A percentile compares a stretch with the other conserved stretches of the same genome.
Conservation (phyloP, 805 yeast genomes). For the Ascoidea tarda region DNA sequence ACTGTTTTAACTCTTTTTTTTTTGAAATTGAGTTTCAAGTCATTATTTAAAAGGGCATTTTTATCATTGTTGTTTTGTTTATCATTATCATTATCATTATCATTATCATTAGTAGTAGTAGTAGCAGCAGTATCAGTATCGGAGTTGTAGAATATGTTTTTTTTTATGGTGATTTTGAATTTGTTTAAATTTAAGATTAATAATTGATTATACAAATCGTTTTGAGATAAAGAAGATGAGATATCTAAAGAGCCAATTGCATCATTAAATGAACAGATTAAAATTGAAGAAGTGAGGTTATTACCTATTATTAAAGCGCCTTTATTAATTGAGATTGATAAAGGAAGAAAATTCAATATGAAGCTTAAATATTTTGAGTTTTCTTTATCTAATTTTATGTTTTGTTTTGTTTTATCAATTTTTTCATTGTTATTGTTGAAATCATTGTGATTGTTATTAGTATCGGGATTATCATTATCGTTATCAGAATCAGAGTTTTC, state of each 20-base stretch:
- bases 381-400: conserved; percentile 3
- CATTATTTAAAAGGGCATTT: conserved; percentile 2
- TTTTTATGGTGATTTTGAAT: conserved; percentile 47
- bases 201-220: conserved; percentile 42
- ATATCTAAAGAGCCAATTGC: conserved; percentile 48
- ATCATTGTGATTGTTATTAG: neutral
- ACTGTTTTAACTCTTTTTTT: conserved; percentile 4
- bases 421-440: neutral
- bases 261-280: conserved; percentile 43
- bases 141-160: conserved; percentile 52
- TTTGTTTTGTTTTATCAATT: conserved; percentile 7
- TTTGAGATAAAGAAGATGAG: conserved; percentile 25
- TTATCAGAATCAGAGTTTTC: conserved; percentile 11
- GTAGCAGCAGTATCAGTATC: conserved; percentile 11
- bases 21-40: conserved; percentile 2
- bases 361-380: conserved; percentile 3
- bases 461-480: conserved; percentile 11
- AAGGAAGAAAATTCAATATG: conserved; percentile 34
- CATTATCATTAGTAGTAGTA: too few species aligned
- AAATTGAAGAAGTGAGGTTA: conserved; percentile 55
- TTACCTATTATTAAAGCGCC: conserved; percentile 78
- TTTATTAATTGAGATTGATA: conserved; percentile 41
- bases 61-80: neutral
- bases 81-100: neutral
- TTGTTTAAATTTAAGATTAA: conserved; percentile 31